Conservation (phyloP, 352 stramenopile genomes). For the Hyaloperonospora brassicae region DNA sequence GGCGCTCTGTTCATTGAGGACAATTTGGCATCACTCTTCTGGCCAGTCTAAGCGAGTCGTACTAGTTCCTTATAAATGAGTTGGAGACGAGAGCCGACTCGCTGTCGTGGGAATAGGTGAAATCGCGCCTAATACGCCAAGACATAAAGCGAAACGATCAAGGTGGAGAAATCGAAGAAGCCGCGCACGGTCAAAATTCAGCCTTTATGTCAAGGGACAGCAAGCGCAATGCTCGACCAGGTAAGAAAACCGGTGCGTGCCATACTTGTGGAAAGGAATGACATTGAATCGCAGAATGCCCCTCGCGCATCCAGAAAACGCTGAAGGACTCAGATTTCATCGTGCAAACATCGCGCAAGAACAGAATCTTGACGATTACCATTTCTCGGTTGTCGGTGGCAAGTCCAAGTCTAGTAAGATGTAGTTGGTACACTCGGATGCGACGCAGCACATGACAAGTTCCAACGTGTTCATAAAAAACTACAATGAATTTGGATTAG, state of each 20-base stretch:
- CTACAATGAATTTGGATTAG: no score
- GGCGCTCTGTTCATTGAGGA: no score
- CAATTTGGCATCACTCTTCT: neutral
- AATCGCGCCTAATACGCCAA: neutral
- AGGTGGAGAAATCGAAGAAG: neutral
- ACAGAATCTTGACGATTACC: neutral
- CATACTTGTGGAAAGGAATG: conserved; percentile 5
- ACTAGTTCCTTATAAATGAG: no score
- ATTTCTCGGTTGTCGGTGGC: neutral
- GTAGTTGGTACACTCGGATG: neutral
- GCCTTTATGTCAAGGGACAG: no score
- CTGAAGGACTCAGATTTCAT: conserved; percentile 2
- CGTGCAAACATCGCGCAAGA: conserved; percentile 7
- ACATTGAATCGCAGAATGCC: conserved; percentile 11
- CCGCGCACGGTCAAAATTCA: neutral
- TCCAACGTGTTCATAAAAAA: no score
- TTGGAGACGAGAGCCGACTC: no score
- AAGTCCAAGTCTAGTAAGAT: neutral
- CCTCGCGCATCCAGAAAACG: neutral
- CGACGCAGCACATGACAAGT: no score
- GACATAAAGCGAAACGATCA: neutral
- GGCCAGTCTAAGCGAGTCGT: no score
- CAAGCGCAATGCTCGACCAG: neutral
- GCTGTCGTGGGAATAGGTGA: neutral
- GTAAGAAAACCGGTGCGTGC: neutral